phyloP scores from a whole-genome alignment of 352 stramenopile genomes.

The Globisporangium sylvaticum region DNA sequence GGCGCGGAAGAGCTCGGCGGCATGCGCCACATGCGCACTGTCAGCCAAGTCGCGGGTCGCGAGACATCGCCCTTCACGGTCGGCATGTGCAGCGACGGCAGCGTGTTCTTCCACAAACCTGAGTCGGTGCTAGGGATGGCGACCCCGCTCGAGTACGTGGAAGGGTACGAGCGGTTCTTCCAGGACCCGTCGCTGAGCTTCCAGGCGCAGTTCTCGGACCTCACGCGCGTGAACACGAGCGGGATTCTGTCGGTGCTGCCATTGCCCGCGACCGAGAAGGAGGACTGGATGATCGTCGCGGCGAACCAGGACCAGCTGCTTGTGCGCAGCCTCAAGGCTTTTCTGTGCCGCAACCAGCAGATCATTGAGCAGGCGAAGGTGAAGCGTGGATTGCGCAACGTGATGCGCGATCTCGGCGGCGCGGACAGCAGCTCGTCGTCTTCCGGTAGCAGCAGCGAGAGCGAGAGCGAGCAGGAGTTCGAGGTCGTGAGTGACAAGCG shows the following conservation, averaged over 20 bases:
- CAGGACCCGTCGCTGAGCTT: slow-evolving; percentile 70
- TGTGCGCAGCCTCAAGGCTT: slow-evolving; percentile 61
- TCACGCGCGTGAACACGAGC: slow-evolving; percentile 70
- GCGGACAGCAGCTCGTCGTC: slow-evolving; percentile 25
- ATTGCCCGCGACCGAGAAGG: slow-evolving; percentile 43
- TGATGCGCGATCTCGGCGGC: slow-evolving; percentile 39
- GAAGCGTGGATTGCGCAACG: slow-evolving; percentile 40
- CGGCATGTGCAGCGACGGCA: slow-evolving; percentile 81
- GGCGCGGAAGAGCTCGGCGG: slow-evolving; percentile 36
- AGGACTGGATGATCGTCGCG: slow-evolving; percentile 76
- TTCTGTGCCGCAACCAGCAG: slow-evolving; percentile 55
- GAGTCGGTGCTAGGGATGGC: slow-evolving; percentile 49
- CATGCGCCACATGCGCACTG: slow-evolving; percentile 66
- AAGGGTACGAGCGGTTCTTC: slow-evolving; percentile 83
- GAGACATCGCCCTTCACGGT: slow-evolving; percentile 61
- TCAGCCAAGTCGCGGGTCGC: slow-evolving; percentile 65
- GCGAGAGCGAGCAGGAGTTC: slow-evolving; percentile 16
- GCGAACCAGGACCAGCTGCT: slow-evolving; percentile 72
- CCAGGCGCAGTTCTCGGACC: slow-evolving; percentile 72
- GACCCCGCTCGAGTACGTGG: slow-evolving; percentile 66
- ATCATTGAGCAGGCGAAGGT: slow-evolving; percentile 40
- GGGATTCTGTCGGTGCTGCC: slow-evolving; percentile 62
- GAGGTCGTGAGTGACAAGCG: slow-evolving; percentile 6
- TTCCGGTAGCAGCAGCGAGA: slow-evolving; percentile 16
- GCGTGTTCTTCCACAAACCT: slow-evolving; percentile 70